A percentile compares a stretch with the other conserved stretches of the same genome.
Evolutionary conservation across 495 filamentous ascomycete genomes (phyloP).

Genomic region (Xylaria scruposa): DNA sequence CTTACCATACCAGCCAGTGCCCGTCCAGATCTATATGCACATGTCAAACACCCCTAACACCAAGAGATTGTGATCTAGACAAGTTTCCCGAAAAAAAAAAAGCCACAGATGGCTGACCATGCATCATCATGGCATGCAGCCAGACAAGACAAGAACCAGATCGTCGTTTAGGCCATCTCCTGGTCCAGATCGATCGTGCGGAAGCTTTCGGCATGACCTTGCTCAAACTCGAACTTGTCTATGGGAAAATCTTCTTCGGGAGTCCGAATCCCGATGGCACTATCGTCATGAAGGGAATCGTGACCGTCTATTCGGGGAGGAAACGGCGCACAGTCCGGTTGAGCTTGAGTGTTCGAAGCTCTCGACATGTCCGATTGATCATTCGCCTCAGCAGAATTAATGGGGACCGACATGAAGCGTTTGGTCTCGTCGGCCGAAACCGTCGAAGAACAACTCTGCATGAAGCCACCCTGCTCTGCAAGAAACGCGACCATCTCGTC

Average conservation of each 20-base stretch:
- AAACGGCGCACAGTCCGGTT: conserved; percentile 53
- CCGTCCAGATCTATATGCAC: conserved; percentile 15
- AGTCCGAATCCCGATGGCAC: conserved; percentile 70
- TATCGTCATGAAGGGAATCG: conserved; percentile 60
- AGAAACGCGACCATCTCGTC: conserved; percentile 95
- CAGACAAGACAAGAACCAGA: not conserved
- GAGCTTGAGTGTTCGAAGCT: conserved; percentile 47
- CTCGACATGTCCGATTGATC: conserved; percentile 45
- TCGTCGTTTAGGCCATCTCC: conserved; percentile 14
- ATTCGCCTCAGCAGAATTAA: conserved; percentile 33
- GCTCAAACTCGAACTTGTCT: conserved; percentile 57
- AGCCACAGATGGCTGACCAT: not conserved
- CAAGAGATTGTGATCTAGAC: conserved; percentile 17
- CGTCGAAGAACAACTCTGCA: conserved; percentile 57
- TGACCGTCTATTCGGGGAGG: conserved; percentile 42
- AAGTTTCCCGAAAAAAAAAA: conserved; percentile 5
- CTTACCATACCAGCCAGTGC: not conserved
- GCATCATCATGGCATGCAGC: not conserved
- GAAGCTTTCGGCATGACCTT: conserved; percentile 22
- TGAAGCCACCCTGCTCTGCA: conserved; percentile 90
- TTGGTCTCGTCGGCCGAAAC: conserved; percentile 34
- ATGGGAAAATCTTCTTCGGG: conserved; percentile 64
- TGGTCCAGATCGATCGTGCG: conserved; percentile 21
- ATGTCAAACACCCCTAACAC: conserved; percentile 18
- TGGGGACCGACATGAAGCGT: conserved; percentile 32